A percentile compares a stretch with the other conserved stretches of the same genome.
These are phyloP conservation scores for Paramecium sexaurelia DNA, from an alignment of 73 alveolate genomes.

Conservation along the genomic window DNA sequence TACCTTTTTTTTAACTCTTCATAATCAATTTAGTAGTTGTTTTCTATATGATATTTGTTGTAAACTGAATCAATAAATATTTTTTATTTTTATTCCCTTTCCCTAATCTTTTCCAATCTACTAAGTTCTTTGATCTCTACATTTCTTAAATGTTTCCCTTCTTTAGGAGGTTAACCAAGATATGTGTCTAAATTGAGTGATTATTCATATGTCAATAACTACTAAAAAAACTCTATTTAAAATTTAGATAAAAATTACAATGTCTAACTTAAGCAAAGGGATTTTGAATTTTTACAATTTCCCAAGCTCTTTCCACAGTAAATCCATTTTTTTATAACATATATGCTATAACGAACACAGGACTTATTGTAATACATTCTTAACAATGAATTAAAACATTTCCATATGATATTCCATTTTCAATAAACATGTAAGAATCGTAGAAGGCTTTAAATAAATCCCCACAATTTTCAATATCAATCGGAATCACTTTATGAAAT, in stretches of 20 bases:
- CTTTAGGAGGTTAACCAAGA: not conserved
- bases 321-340: not conserved
- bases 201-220: not conserved
- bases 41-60: not conserved
- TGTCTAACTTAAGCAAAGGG: conserved; percentile 35
- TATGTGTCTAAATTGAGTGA: conserved; percentile 33
- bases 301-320: conserved; percentile 49
- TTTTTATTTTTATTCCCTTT: not conserved
- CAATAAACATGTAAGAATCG: conserved; percentile 47
- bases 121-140: not conserved
- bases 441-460: conserved; percentile 24
- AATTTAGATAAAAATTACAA: not conserved
- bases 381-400: conserved; percentile 32
- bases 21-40: not conserved
- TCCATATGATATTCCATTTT: not conserved
- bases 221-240: not conserved
- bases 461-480: conserved; percentile 26
- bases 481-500: conserved; percentile 24
- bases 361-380: not conserved
- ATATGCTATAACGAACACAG: conserved; percentile 8
- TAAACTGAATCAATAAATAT: not conserved
- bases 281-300: conserved; percentile 6
- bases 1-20: conserved; percentile 15
- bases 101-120: not conserved
- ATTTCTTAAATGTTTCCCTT: not conserved